Base-by-base conservation (phyloP, 139 green algal species). In the Chara braunii region DNA sequence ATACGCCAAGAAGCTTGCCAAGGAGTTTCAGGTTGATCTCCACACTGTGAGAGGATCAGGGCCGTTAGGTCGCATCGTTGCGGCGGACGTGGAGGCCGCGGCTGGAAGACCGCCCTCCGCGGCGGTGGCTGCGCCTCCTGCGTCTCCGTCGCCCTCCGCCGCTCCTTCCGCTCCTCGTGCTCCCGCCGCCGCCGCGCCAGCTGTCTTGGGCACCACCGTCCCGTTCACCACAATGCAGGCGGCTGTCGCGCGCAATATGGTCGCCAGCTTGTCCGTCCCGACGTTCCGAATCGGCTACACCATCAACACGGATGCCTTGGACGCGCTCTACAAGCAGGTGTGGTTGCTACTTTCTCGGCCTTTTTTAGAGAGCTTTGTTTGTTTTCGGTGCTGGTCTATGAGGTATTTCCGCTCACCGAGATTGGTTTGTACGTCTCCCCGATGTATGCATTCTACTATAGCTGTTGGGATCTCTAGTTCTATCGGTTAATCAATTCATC, bases 1-100 rank as follows among this genome's bases (percentile, higher is more conserved):
- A 24, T 98, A 96, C 68, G 92, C 92, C 32, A 97, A 97, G 85
- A 95, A 96, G 81, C 87, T 95, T 34, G 92, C 92, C 29, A 95
- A 94, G 81, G 80, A 96, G 14, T 78, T 94, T 32, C 55, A 64
- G 55, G 86, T 97, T 3, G 87, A 95, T 77, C 81, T 98, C 35
- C 72, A 78, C 7, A 85, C 73, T 14, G 44, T 98, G 3, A 82
- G 18, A 2, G 90, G 92, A 58, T 86, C 80, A 8, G 92, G 92
- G n/a, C 87, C 89, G 43, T 83, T 85, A 23, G 92, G 92, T 57
- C 84, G 91, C 68, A 95, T 97, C 78, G 95, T 90, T 26, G 91
- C 86, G 2, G 82, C 80, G 14, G 92, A 98, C 59, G 89, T 98
- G 12, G 88, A 97, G 58, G 58, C 50, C 11, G 51, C 57, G 35